These are phyloP conservation scores for Zymoseptoria tritici DNA, from an alignment of 2,329 filamentous ascomycete species.

Conservation along the genomic window DNA sequence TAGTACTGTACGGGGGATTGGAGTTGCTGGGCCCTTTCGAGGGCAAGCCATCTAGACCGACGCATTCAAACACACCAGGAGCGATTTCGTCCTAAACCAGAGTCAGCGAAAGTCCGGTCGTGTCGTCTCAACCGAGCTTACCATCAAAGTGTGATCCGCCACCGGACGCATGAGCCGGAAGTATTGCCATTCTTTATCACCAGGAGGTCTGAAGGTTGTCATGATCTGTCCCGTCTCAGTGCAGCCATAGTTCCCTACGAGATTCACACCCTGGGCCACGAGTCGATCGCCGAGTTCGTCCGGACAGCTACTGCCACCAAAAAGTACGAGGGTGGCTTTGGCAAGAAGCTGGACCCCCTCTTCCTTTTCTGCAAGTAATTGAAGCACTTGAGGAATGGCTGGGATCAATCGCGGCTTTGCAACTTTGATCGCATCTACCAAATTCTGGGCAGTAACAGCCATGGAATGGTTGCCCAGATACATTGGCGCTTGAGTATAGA, in stretches of 20 bases:
- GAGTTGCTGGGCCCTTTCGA: conserved; percentile 38
- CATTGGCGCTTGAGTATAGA: conserved; percentile 45
- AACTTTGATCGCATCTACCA: conserved; percentile 23
- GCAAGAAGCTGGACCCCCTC: conserved; percentile 37
- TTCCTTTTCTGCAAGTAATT: conserved; percentile 53
- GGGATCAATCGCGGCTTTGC: conserved; percentile 46
- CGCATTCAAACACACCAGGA: conserved; percentile 36
- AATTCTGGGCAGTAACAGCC: conserved; percentile 43
- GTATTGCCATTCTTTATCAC: conserved; percentile 56
- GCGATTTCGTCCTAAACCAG: conserved; percentile 25
- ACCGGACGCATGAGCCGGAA: conserved; percentile 33
- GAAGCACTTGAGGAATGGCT: conserved; percentile 56
- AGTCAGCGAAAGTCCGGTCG: background rate
- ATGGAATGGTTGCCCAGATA: conserved; percentile 49
- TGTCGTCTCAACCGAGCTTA: background rate
- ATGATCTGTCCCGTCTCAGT: conserved; percentile 58
- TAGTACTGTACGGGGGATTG: conserved; percentile 26
- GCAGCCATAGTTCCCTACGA: conserved; percentile 34
- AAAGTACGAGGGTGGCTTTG: conserved; percentile 25
- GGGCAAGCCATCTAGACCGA: conserved; percentile 31
- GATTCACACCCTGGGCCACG: conserved; percentile 27
- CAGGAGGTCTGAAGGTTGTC: conserved; percentile 48
- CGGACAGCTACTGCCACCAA: conserved; percentile 28
- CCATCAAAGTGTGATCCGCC: conserved; percentile 23
- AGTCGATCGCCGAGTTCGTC: conserved; percentile 30